Base-by-base conservation (phyloP, 2,329 filamentous ascomycete species). In the Microcyclospora pomicola region DNA sequence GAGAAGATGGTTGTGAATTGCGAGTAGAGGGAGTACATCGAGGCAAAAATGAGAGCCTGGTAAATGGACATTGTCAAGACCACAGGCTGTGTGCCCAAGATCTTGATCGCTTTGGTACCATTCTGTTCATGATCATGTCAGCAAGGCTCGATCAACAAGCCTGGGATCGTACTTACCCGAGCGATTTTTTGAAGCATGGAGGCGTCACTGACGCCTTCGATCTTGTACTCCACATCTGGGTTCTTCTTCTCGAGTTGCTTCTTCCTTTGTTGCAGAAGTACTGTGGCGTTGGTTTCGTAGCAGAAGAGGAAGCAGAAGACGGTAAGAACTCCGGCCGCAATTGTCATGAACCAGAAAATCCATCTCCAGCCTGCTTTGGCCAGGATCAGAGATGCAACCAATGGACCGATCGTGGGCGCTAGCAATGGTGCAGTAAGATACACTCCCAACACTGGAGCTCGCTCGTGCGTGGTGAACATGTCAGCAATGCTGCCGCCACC, bases 401-500 rank as follows among this genome's bases (percentile, higher is more conserved):
- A 57, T n/a, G 42, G 40, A 24, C 42, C 42, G 10, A 35, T 33
- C 12, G 27, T 12, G 10, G 39, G 31, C 9, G 36, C 36, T 11
- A 39, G 27, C 27, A 34, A 39, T 5, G 41, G 41, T 5, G 34
- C 16, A 6, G 38, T 35, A 12, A 40, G 41, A n/a, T 39, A 40
- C 4, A 40, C 34, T 15, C 24, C 27, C 27, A 43, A 16, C 29
- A 41, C 35, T 27, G 19, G 58, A 9, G 64, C 58, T 42, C 67
- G 52, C 42, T 67, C 60, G 27, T 49, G 58, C 1, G 61, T 60
- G 10, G 58, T 45, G 36, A 68, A 69, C 64, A 69, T 69, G 37
- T 69, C 67, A 33, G 54, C 59, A 15, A 69, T 66, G 0, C 61
- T 67, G 1, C 66, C 66, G 5, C 67, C 67, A 1, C 68, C 67